Evolutionary conservation across 2,329 filamentous ascomycete species (phyloP), one percentile per base, ranked within the genome.

Genomic region (Alternaria novae-zelandiae): DNA sequence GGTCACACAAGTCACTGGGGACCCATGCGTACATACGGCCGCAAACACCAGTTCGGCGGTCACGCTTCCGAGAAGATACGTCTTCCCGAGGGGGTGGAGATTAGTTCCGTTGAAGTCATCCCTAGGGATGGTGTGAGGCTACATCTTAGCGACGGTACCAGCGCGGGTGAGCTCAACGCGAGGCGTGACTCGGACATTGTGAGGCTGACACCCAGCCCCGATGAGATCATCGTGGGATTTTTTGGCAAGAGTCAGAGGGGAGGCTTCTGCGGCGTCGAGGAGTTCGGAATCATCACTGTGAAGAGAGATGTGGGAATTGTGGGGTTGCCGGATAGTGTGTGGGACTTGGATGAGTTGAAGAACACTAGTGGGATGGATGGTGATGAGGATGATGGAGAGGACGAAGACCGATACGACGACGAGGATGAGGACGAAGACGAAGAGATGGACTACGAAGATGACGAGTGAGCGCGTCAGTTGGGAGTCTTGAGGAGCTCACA

Each of bases 211-310:
- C 76, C 80, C 1, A 71, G 63, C 2, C 45, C 62, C 0, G 73
- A 77, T 25, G 80, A 85, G 54, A 75, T 75, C 12, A 81, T 86
- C 47, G 75, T 86, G 9, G 84, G 84, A 0, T 85, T 86, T 65
- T 84, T 75, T 61, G 84, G 84, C 3, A 72, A 68, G 53, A 84
- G 79, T 59, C 67, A 70, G 3, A 36, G 56, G 23, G 28, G 32
- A 25, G 41, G 77, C 74, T 66, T 72, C 65, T 57, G 45, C 51
- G 66, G 66, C 5, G 61, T 72, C 2, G 46, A 69, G 43, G 80
- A 85, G 64, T 85, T 86, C 71, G 84, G 83, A 6, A 85, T 86
- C 54, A 77, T 86, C 20, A 85, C 81, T 2, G 82, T 79, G 5
- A 81, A 82, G 0, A 79, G 72, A 57, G 74, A 72, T 36, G 70